phyloP scores from a whole-genome alignment of 139 green algal genomes.

The Pseudopediastrum boryanum region DNA sequence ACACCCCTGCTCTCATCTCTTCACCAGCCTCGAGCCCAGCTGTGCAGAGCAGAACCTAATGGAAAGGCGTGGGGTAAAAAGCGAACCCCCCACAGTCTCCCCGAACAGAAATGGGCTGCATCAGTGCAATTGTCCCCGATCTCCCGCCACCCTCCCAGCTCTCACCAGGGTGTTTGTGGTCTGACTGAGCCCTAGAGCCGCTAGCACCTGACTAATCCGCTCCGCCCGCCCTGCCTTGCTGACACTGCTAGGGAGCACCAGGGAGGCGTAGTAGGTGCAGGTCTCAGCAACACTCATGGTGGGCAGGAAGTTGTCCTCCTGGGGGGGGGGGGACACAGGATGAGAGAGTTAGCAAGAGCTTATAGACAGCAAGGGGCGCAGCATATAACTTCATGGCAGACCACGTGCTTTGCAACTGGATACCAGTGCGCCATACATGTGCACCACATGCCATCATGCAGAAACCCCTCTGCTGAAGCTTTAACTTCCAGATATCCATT shows the following conservation, averaged over 20 bases:
- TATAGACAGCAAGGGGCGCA: background rate
- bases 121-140: too few relatives aligned
- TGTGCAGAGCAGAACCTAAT: too few relatives aligned
- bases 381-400: background rate
- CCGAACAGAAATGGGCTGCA: too few relatives aligned
- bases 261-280: conserved; percentile 46
- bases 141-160: too few relatives aligned
- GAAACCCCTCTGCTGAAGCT: too few relatives aligned
- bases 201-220: conserved; percentile 47
- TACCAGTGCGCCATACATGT: background rate
- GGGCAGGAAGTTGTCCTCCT: conserved; percentile 72
- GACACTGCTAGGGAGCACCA: conserved; percentile 43
- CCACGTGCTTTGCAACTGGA: background rate
- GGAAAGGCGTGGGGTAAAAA: too few relatives aligned
- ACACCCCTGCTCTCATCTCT: too few relatives aligned
- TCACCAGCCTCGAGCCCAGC: too few relatives aligned
- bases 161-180: conserved; percentile 49
- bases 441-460: background rate
- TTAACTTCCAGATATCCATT: too few relatives aligned
- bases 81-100: too few relatives aligned
- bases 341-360: background rate
- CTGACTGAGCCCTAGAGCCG: conserved; percentile 45
- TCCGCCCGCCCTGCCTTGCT: background rate
- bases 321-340: background rate
- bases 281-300: conserved; percentile 60